These are phyloP conservation scores for Spirogloea muscicola DNA, from an alignment of 139 green algal genomes.

Conservation along the genomic window DNA sequence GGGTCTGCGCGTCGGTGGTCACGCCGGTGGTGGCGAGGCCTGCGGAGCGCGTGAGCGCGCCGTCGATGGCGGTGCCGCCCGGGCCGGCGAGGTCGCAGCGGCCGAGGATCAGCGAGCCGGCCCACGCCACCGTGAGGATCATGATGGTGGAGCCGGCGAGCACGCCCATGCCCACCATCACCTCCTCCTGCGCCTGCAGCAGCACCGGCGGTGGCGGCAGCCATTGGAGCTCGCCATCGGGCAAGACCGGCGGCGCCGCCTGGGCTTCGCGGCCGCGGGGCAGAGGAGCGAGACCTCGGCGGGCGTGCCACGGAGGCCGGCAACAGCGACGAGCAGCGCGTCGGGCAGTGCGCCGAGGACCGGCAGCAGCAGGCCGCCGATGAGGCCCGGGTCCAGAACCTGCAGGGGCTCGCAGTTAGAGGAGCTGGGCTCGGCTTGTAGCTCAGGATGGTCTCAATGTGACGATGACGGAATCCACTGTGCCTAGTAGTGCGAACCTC, in stretches of 20 bases:
- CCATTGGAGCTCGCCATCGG: not conserved
- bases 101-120: constrained; percentile 43
- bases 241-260: not conserved
- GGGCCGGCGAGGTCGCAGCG: constrained; percentile 55
- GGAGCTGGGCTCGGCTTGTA: too few relatives aligned
- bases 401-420: too few relatives aligned
- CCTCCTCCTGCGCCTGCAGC: constrained; percentile 40
- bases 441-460: too few relatives aligned
- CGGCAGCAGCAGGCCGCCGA: constrained; percentile 57
- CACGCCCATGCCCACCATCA: constrained; percentile 57
- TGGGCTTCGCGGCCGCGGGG: too few relatives aligned
- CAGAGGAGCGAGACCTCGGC: too few relatives aligned
- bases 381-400: constrained; percentile 57
- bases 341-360: constrained; percentile 63
- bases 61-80: constrained; percentile 25
- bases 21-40: constrained; percentile 41
- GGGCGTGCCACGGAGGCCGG: too few relatives aligned
- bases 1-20: constrained; percentile 52
- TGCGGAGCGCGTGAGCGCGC: constrained; percentile 41
- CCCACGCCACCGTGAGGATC: constrained; percentile 64
- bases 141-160: constrained; percentile 61
- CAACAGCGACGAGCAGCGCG: constrained; percentile 55
- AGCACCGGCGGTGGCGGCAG: too few relatives aligned
- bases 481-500: too few relatives aligned
- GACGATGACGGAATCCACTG: too few relatives aligned